Percentiles rank a stretch among this genome's conserved stretches.
Conservation (phyloP, 108 stramenopile species). For the Asterionellopsis glacialis region DNA sequence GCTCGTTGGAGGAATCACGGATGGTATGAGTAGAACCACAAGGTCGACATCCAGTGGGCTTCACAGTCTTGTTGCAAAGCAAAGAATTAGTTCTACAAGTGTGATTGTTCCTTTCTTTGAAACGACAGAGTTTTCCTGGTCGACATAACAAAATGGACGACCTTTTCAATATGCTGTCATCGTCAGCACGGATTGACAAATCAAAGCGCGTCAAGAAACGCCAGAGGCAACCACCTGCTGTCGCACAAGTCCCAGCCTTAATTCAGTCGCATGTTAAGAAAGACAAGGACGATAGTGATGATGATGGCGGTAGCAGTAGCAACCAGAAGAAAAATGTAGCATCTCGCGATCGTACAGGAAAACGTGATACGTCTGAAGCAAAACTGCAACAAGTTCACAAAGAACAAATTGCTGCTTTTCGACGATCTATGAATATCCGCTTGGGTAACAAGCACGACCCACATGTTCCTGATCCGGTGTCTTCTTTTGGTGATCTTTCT, state of each 20-base stretch:
- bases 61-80: no score
- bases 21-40: no score
- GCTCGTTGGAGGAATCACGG: no score
- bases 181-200: slow-evolving; percentile 77
- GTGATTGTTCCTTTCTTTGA: neutral
- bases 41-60: no score
- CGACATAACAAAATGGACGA: slow-evolving; percentile 59
- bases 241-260: neutral
- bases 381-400: slow-evolving; percentile 61
- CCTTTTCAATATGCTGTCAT: slow-evolving; percentile 80
- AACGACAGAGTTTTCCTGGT: no score
- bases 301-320: slow-evolving; percentile 11
- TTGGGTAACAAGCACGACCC: slow-evolving; percentile 63
- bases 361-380: slow-evolving; percentile 56
- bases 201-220: slow-evolving; percentile 41
- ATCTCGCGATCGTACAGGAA: slow-evolving; percentile 49
- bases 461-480: slow-evolving; percentile 71
- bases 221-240: slow-evolving; percentile 5
- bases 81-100: no score
- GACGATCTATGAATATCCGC: slow-evolving; percentile 70
- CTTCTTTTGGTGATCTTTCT: slow-evolving; percentile 58
- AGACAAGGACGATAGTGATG: slow-evolving; percentile 17
- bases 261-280: neutral
- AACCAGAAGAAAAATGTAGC: neutral
- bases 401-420: slow-evolving; percentile 84